These are phyloP conservation scores for Chytriomyces confervae DNA, from an alignment of 192 early-diverging fungal species.

Conservation along the genomic window DNA sequence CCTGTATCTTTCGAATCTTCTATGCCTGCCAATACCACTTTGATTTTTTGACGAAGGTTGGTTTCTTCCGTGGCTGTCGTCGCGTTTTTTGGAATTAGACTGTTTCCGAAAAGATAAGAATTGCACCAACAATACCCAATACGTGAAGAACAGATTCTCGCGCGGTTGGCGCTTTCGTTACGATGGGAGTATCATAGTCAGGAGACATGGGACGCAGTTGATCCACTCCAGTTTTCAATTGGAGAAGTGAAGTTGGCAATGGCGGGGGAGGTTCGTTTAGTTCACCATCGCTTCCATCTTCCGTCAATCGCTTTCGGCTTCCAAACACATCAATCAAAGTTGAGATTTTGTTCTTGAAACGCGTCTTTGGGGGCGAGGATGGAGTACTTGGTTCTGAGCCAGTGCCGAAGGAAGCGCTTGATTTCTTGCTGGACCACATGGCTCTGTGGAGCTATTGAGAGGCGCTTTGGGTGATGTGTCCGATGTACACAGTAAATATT, in stretches of 20 bases:
- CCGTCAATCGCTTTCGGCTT: background rate
- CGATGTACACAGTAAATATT: too few species aligned
- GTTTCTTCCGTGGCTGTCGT: background rate
- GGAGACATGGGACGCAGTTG: background rate
- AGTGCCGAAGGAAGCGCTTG: too few species aligned
- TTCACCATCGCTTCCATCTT: background rate
- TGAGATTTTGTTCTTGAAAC: background rate
- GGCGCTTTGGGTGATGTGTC: too few species aligned
- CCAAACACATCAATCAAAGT: background rate
- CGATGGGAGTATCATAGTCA: background rate
- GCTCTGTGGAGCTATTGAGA: too few species aligned
- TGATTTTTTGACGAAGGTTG: background rate
- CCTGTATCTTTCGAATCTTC: background rate
- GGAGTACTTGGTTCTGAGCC: too few species aligned
- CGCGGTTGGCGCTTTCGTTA: background rate
- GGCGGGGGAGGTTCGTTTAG: background rate
- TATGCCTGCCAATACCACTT: background rate
- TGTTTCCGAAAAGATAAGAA: background rate
- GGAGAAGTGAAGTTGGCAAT: background rate
- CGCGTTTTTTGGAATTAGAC: background rate
- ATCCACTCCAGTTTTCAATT: background rate
- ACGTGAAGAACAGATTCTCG: background rate
- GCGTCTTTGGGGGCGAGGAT: too few species aligned
- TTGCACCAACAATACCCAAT: background rate
- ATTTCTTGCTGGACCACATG: too few species aligned